Conservation (phyloP, 2,329 filamentous ascomycete species). For the Neurospora sp. region DNA sequence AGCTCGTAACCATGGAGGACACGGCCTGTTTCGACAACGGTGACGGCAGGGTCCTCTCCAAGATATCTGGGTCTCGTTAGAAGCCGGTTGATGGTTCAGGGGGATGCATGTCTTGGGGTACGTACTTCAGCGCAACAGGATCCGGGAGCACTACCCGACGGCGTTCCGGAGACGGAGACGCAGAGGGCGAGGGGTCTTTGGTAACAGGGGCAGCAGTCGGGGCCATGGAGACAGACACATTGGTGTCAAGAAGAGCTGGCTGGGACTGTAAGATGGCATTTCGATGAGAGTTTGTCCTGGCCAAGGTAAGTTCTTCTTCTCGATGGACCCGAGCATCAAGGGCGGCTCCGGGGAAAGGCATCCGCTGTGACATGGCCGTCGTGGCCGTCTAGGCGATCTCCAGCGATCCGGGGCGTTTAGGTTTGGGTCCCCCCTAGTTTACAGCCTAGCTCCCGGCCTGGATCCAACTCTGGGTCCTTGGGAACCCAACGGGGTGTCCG, state of each 20-base stretch:
- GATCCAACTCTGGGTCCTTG: neutral
- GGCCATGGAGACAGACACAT: slow-evolving; percentile 8
- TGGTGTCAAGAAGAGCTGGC: slow-evolving; percentile 7
- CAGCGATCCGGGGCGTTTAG: neutral
- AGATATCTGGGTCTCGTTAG: slow-evolving; percentile 48
- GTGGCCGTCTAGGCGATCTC: neutral
- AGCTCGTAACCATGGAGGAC: slow-evolving; percentile 76
- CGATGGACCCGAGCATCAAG: slow-evolving; percentile 24
- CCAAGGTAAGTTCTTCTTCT: slow-evolving; percentile 29
- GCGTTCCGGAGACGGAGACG: slow-evolving; percentile 22
- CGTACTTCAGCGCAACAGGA: slow-evolving; percentile 44
- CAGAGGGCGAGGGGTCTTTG: slow-evolving; percentile 4
- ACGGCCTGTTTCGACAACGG: slow-evolving; percentile 61
- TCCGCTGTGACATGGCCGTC: slow-evolving; percentile 29
- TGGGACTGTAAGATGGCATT: slow-evolving; percentile 15
- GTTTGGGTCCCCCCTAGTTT: neutral
- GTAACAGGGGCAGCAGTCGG: slow-evolving; percentile 14
- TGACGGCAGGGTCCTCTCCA: slow-evolving; percentile 71
- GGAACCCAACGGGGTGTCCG: neutral
- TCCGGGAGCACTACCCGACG: slow-evolving; percentile 48
- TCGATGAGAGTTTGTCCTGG: slow-evolving; percentile 22
- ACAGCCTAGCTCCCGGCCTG: neutral
- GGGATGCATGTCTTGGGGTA: neutral
- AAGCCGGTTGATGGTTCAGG: neutral
- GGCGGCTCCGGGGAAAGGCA: slow-evolving; percentile 22